phyloP scores from a whole-genome alignment of 75 land plant genomes.

The Larix kaempferi region DNA sequence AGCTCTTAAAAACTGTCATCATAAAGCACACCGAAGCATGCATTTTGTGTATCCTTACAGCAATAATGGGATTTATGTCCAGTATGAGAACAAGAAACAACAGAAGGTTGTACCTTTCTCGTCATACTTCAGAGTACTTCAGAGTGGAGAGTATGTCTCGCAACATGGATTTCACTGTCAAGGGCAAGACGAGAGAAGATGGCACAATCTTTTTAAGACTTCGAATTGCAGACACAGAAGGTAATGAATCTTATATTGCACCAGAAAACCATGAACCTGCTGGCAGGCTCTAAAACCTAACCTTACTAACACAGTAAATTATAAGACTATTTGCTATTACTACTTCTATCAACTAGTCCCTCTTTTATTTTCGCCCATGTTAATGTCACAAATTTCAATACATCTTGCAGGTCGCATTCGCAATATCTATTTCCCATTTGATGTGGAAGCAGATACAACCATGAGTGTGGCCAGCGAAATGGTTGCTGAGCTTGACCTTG shows the following conservation, averaged over 20 bases:
- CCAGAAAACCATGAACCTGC: neutral
- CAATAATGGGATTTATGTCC: neutral
- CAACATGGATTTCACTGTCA: conserved; percentile 60
- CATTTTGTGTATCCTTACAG: too few species aligned
- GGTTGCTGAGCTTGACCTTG: conserved; percentile 55
- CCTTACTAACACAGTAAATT: neutral
- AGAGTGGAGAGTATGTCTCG: conserved; percentile 4
- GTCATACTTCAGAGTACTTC: neutral
- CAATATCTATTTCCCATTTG: conserved; percentile 71
- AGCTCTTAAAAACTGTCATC: neutral
- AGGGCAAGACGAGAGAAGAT: conserved; percentile 75
- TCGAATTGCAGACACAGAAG: conserved; percentile 80
- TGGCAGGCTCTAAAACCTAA: neutral
- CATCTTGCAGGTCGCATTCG: conserved; percentile 49
- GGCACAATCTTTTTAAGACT: conserved; percentile 46
- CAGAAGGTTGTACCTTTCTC: neutral
- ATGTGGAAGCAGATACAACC: conserved; percentile 63
- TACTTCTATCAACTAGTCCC: neutral
- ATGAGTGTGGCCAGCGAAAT: conserved; percentile 69
- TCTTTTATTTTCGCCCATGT: neutral
- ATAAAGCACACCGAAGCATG: neutral
- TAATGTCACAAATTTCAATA: neutral
- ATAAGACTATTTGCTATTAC: neutral
- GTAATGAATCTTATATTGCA: conserved; percentile 18
- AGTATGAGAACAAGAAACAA: neutral